Evolutionary conservation across 2,329 filamentous ascomycete genomes (phyloP), one percentile per base, ranked within the genome.

Genomic region (Colletotrichum camelliae): DNA sequence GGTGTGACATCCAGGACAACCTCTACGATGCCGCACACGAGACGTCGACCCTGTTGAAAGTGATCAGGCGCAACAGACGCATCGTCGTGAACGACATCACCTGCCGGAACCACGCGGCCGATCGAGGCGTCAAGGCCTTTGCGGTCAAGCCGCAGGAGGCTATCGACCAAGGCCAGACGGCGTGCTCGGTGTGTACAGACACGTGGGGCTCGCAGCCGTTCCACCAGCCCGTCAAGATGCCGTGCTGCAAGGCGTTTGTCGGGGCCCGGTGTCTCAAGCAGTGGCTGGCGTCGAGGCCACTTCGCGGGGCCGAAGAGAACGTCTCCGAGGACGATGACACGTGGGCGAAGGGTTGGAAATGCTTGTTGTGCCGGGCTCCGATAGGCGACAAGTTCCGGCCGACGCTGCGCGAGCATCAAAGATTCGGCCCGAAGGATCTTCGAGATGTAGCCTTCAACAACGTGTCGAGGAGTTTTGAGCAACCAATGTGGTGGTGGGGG

Each of bases 261-360:
- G 74, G 74, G 18, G 57, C 57, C 10, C 67, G 70, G 64, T 76
- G 74, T 27, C 16, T 76, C 33, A 76, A 76, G 65, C n/a, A 52
- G 33, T 74, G 31, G 21, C 29, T 76, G 64, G 64, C 64, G 10
- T 12, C 15, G 13, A 68, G 29, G 13, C 43, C 64, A 58, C 31
- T 76, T 27, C 74, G 57, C 4, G 43, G 64, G 43, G 31, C 57
- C 8, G 18, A 31, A 10, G 33, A 57, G 31, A 31, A 35, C 31
- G 58, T n/a, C 0, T n/a, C 12, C 15, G 67, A 69, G 48, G 31
- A 27, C 9, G 24, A 39, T 8, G n/a, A 9, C 3, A 62, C 35
- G 7, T 75, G 69, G 73, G 73, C 70, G 16, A 24, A 18, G 9
- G 55, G 57, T 15, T 75, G 70, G 29, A 35, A 18, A 7, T 75